These are phyloP conservation scores for Macrophomina tecta DNA, from an alignment of 2,329 filamentous ascomycete genomes.

Conservation along the genomic window DNA sequence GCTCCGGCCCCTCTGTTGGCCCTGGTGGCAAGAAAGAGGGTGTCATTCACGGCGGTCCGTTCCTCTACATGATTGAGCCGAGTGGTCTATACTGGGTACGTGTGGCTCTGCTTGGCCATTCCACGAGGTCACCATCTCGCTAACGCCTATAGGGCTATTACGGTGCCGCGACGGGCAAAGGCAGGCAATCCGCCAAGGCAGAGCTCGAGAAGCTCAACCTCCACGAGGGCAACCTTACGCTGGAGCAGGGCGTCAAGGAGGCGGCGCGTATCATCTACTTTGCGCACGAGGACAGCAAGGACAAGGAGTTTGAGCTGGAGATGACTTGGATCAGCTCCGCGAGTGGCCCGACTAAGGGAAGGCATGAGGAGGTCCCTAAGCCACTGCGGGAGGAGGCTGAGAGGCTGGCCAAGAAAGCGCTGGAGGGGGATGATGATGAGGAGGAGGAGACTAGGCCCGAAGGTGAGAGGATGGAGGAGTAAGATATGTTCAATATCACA, in stretches of 20 bases:
- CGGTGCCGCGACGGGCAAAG: slow-evolving; percentile 95
- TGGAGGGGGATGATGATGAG: slow-evolving; percentile 83
- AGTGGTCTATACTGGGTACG: slow-evolving; percentile 90
- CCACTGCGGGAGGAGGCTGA: slow-evolving; percentile 90
- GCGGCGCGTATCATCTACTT: slow-evolving; percentile 97
- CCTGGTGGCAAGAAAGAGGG: slow-evolving; percentile 80
- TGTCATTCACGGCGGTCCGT: slow-evolving; percentile 84
- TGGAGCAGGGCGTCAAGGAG: slow-evolving; percentile 92
- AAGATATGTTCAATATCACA: slow-evolving; percentile 38
- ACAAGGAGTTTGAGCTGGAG: slow-evolving; percentile 99
- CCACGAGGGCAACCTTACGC: slow-evolving; percentile 73
- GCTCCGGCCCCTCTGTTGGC: slow-evolving; percentile 76
- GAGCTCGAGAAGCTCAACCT: slow-evolving; percentile 98
- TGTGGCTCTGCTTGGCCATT: slow-evolving; percentile 10
- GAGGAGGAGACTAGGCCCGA: slow-evolving; percentile 73
- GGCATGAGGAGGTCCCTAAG: slow-evolving; percentile 91
- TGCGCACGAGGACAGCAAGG: slow-evolving; percentile 98
- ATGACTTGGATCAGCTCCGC: slow-evolving; percentile 96
- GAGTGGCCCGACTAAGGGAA: slow-evolving; percentile 87
- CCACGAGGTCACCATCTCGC: slow-evolving; percentile 1
- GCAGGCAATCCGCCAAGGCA: slow-evolving; percentile 93
- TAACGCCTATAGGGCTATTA: slow-evolving; percentile 75
- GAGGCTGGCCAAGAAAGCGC: slow-evolving; percentile 85
- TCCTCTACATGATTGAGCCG: slow-evolving; percentile 98
- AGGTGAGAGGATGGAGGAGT: slow-evolving; percentile 88